Percentiles rank a stretch among this genome's conserved stretches.
These are phyloP conservation scores for Irpex sp. DNA, from an alignment of 1,284 basidiomycete species.

Conservation along the genomic window DNA sequence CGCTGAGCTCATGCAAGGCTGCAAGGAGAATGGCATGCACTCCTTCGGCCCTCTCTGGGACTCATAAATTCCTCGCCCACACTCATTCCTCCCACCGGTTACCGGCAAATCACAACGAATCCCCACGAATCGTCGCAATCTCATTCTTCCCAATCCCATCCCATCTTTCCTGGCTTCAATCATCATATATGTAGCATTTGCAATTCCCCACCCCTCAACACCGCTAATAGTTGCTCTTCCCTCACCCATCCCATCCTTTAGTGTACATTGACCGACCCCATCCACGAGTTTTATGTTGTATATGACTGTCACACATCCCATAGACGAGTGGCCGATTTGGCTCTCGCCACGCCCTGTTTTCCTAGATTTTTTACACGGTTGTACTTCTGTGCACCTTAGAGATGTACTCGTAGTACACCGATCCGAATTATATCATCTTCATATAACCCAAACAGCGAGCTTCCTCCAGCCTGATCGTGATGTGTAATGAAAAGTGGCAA, in stretches of 20 bases:
- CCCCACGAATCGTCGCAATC: not conserved
- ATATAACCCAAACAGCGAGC: no score
- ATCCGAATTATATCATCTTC: not conserved
- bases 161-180: not conserved
- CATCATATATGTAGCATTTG: not conserved
- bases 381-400: not conserved
- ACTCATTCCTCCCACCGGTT: not conserved
- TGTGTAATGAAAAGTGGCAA: no score
- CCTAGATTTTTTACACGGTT: not conserved
- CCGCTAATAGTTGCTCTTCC: not conserved
- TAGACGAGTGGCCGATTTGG: not conserved
- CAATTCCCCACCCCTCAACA: not conserved
- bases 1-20: constrained; percentile 11
- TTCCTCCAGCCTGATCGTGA: no score
- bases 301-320: not conserved
- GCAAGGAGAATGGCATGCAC: constrained; percentile 14
- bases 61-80: constrained; percentile 5
- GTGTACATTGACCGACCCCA: not conserved
- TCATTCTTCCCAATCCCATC: not conserved
- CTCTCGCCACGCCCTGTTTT: not conserved
- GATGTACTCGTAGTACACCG: not conserved
- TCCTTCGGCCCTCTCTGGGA: constrained; percentile 12
- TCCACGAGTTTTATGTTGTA: not conserved
- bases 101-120: not conserved
- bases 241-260: not conserved